A percentile compares a stretch with the other conserved stretches of the same genome.
phyloP scores from a whole-genome alignment of 73 alveolate genomes.

The Symbiodinium pilosum region DNA sequence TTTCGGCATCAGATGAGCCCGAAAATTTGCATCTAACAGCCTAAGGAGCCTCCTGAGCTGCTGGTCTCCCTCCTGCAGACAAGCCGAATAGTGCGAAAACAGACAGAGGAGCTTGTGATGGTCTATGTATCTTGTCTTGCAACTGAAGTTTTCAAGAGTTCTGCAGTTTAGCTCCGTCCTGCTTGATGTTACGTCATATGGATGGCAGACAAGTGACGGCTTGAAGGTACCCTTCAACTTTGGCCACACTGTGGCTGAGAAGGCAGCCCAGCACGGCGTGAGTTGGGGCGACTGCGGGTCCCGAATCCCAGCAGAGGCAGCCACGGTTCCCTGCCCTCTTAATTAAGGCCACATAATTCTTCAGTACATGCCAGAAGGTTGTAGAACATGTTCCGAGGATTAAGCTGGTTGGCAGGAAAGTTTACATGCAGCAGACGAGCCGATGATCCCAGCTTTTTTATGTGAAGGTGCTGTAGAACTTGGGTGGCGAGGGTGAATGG shows the following conservation, averaged over 20 bases:
- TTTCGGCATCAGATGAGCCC: too few relatives aligned
- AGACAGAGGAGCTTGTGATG: not conserved
- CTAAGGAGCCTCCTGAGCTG: too few relatives aligned
- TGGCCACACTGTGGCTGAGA: slow-evolving; percentile 76
- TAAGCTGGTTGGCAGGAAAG: too few relatives aligned
- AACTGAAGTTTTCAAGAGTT: too few relatives aligned
- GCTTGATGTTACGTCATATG: not conserved
- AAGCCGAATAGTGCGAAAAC: not conserved
- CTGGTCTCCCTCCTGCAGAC: not conserved
- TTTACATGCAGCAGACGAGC: too few relatives aligned
- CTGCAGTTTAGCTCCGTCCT: not conserved
- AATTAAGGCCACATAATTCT: too few relatives aligned
- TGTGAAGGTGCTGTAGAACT: not conserved
- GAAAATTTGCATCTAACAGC: too few relatives aligned
- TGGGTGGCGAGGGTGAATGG: too few relatives aligned
- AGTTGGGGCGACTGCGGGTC: slow-evolving; percentile 75
- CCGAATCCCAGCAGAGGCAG: not conserved
- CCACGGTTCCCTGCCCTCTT: too few relatives aligned
- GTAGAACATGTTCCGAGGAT: too few relatives aligned
- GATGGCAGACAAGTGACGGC: not conserved
- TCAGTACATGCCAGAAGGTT: too few relatives aligned
- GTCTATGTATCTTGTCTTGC: not conserved
- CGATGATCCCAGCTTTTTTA: too few relatives aligned
- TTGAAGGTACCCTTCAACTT: slow-evolving; percentile 58
- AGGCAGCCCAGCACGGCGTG: not conserved